These are phyloP conservation scores for Ottelia alismoides DNA, from an alignment of 106 monocot genomes.

Conservation along the genomic window DNA sequence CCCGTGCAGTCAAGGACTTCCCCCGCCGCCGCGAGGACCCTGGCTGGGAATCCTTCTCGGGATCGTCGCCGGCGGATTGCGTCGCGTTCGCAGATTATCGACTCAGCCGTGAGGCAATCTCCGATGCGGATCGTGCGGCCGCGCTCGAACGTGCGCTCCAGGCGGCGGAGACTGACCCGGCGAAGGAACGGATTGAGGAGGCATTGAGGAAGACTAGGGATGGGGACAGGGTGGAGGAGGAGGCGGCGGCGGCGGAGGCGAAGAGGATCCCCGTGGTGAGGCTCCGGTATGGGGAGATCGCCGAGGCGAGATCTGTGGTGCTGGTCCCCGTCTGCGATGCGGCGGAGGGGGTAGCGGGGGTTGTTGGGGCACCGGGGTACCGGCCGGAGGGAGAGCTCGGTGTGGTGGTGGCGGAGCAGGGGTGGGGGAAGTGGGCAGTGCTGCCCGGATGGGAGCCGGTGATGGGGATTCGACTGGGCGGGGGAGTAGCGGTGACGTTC, in stretches of 20 bases:
- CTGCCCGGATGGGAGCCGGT: constrained; percentile 72
- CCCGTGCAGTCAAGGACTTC: constrained; percentile 66
- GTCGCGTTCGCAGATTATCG: constrained; percentile 69
- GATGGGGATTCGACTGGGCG: constrained; percentile 11
- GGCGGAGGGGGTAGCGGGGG: constrained; percentile 27
- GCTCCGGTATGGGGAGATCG: constrained; percentile 73
- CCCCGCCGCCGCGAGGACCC: constrained; percentile 48
- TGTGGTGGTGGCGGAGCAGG: constrained; percentile 48
- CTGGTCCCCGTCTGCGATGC: constrained; percentile 46
- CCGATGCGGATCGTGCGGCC: constrained; percentile 20
- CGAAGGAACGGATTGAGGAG: constrained; percentile 18
- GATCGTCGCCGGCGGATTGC: constrained; percentile 57
- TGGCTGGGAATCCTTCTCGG: constrained; percentile 56
- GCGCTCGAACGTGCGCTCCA: constrained; percentile 48
- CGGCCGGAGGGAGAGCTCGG: constrained; percentile 40
- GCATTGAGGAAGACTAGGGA: constrained; percentile 30
- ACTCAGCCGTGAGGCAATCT: constrained; percentile 34
- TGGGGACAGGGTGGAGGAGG: constrained; percentile 8
- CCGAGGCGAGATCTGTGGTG: constrained; percentile 57
- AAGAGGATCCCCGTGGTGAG: constrained; percentile 52
- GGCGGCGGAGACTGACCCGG: constrained; percentile 57
- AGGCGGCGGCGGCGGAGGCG: not conserved
- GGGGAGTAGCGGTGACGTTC: constrained; percentile 52
- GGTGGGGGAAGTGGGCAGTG: constrained; percentile 73
- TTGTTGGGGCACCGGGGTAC: constrained; percentile 43